Evolutionary conservation across 306 rosid species (phyloP), one percentile per base, ranked within the genome.

Genomic region (Trichosanthes cucumerina): DNA sequence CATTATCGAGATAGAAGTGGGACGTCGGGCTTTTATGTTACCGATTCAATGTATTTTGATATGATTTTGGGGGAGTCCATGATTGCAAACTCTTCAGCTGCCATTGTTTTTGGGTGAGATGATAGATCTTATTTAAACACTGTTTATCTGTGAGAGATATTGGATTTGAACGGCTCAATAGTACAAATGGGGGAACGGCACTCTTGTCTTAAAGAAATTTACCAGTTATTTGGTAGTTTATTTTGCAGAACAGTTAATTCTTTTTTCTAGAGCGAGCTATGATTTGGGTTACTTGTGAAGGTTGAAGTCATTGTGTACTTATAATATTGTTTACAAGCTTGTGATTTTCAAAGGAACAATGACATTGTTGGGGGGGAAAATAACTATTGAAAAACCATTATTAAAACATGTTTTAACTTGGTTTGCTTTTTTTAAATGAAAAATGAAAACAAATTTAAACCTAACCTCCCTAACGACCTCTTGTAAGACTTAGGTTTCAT

Each of bases 1-100:
- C 90, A 85, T 81, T 92, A 91, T 78, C 92, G 92, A 53, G 98
- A 95, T 83, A 90, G 86, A 78, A 95, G 98, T 70, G 97, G 92
- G 74, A 92, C 97, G 7, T 84, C 92, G 0, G 96, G 97, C 69
- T 86, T 79, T 81, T 95, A 95, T 81, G 85, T 88, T 33, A 82
- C 92, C 0, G 97, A 95, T 77, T 82, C 86, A 11, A 69, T 95
- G 80, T 79, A 88, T 84, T 92, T 92, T 82, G 89, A 87, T 86
- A 85, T 89, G 95, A 81, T 94, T 74, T 63, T 90, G 59, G 93
- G 90, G 74, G 92, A 89, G 82, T 84, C 97, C 73, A 28, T 76
- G 63, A 62, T 81, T 14, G 84, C 83, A 16, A 91, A 88, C 77
- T 89, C 97, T 57, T 87, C 97, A 0, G 92, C 98, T 28, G 38